A percentile compares a stretch with the other conserved stretches of the same genome.
Evolutionary conservation across 306 rosid genomes (phyloP).

Genomic region (Comarum palustre): DNA sequence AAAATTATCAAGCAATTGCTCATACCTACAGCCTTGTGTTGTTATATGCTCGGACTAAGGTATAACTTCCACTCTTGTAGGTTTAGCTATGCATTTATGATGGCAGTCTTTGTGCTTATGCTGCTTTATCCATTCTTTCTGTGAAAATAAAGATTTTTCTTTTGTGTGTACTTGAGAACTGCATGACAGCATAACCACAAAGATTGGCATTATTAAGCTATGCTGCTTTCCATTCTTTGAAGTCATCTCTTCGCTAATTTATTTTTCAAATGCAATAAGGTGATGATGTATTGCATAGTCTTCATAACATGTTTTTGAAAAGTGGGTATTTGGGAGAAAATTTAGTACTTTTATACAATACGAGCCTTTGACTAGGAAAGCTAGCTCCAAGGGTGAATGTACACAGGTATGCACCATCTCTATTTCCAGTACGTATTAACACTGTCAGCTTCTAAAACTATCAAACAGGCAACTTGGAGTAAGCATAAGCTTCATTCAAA

Average conservation of each 20-base stretch:
- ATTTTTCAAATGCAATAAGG: background rate
- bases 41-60: slow-evolving; percentile 70
- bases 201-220: background rate
- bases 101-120: background rate
- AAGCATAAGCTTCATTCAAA: background rate
- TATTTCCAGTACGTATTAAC: background rate
- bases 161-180: no score
- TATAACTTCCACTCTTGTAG: slow-evolving; percentile 32
- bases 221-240: background rate
- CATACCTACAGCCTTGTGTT: slow-evolving; percentile 64
- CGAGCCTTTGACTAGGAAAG: background rate
- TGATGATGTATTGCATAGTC: background rate
- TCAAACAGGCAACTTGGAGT: background rate
- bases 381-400: background rate
- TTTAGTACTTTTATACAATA: background rate
- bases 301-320: background rate
- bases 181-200: no score
- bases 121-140: background rate
- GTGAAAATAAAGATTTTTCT: background rate
- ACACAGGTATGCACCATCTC: background rate
- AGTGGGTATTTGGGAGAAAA: background rate
- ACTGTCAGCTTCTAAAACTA: background rate
- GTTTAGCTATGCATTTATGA: background rate
- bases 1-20: slow-evolving; percentile 77
- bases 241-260: background rate